Evolutionary conservation across 805 yeast genomes (phyloP), one percentile per base, ranked within the genome.

Genomic region (Groenewaldozyma tartarivorans): DNA sequence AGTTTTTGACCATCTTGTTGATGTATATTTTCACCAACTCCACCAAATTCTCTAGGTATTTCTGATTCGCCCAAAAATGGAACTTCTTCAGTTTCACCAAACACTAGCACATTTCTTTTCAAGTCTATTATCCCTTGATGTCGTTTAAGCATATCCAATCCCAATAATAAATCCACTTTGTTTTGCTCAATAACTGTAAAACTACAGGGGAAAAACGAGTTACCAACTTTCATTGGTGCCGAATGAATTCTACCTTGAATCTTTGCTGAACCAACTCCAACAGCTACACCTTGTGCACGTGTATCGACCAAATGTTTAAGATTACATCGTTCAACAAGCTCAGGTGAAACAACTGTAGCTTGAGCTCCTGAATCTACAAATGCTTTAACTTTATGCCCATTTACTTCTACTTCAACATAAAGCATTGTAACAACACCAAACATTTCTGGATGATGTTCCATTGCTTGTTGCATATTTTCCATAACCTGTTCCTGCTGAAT

Each of bases 301-400:
- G 64, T 76, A 57, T 92, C 99, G 4, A 92, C 76, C 42, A 87
- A 63, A 48, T 81, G 75, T 20, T 76, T 62, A 20, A 92, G 63
- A 1, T 82, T 82, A 44, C 88, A 75, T 36, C 67, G 64, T 46
- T 81, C 82, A 0, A 95, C 95, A 48, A 88, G 67, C 33, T 67
- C 64, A 1, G 94, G 82, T 24, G 87, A 77, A 54, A 92, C 60
- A 32, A 92, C 79, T 0, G 98, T 87, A 21, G 76, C 67, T 59
- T 87, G 96, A 0, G 99, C 97, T 2, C 99, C 98, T 0, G 96
- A 77, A 58, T 92, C 99, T 4, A 92, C 94, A 65, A 92, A 86
- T 0, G 97, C 97, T 57, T 84, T 84, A 2, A 87, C 81, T 18
- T 79, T 77, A 35, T 71, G 68, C 1, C 92, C 90, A 53, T 92